Base-by-base conservation (phyloP, 306 rosid genomes). In the Benincasa hispida region DNA sequence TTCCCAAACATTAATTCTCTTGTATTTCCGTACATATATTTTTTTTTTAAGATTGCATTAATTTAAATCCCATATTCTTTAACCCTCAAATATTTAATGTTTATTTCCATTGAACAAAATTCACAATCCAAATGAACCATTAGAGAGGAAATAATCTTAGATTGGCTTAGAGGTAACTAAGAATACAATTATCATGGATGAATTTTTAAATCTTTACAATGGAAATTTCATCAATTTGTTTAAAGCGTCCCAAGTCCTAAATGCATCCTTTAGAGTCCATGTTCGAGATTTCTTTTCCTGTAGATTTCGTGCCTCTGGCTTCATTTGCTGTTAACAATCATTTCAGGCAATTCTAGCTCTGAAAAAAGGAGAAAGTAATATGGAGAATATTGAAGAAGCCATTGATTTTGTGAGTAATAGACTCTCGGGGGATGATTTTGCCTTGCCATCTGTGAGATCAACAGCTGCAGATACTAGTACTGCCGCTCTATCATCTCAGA, bases 281-380 rank as follows among this genome's bases (percentile, higher is more conserved):
- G 35, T 70, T 45, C 58, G 39, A 22, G 35, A 68, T 42, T 19
- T 9, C 6, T 45, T 45, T 45, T 47, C 37, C 57, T 17, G 14
- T 47, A 25, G 76, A 7, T 70, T 72, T 50, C 37, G 30, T 50
- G 59, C 61, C 54, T 80, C 76, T 79, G 75, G 81, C 83, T 73
- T 48, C 37, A 61, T 84, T 57, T 78, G 65, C 81, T 55, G 28
- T 67, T 63, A 42, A 81, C 77, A 70, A 78, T 74, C 79, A 62
- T 84, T 86, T 86, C 93, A 94, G 97, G 97, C 93, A 55, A 62
- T 91, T 58, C 84, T 91, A 47, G 79, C 79, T 41, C 80, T 87
- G 79, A 88, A 48, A 72, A 90, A 86, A 83, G 80, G 82, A 74
- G 93, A 83, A 56, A 79, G 67, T 74, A 85, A 83, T 77, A 59